Evolutionary conservation across 805 yeast species (phyloP).

Genomic region (Saturnispora hagleri): DNA sequence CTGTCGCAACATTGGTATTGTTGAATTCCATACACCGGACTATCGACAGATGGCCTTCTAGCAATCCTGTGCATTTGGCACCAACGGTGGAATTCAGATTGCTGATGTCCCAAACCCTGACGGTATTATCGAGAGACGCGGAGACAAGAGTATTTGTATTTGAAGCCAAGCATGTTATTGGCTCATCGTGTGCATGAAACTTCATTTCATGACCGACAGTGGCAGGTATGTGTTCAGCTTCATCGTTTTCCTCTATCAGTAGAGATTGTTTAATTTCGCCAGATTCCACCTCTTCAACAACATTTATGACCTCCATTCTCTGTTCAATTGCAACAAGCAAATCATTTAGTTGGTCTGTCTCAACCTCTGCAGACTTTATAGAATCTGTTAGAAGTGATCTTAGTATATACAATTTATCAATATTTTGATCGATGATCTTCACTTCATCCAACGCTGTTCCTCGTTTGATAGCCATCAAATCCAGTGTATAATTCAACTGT

Average conservation of each 20-base stretch:
- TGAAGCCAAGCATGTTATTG: constrained; percentile 53
- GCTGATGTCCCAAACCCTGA: constrained; percentile 74
- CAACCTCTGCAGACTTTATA: constrained; percentile 51
- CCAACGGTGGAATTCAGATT: constrained; percentile 26
- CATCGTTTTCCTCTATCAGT: constrained; percentile 17
- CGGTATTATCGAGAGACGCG: constrained; percentile 68
- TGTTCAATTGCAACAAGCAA: constrained; percentile 35
- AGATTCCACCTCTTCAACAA: constrained; percentile 22
- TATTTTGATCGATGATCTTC: constrained; percentile 49
- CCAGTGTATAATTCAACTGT: constrained; percentile 36
- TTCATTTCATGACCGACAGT: constrained; percentile 35
- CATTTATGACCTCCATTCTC: constrained; percentile 35
- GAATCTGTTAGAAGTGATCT: constrained; percentile 48
- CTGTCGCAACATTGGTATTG: constrained; percentile 37
- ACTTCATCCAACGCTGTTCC: constrained; percentile 58
- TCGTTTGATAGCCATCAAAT: constrained; percentile 52
- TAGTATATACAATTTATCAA: constrained; percentile 40
- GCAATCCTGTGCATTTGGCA: constrained; percentile 38
- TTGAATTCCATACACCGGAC: constrained; percentile 54
- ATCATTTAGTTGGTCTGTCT: constrained; percentile 47
- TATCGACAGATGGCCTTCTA: constrained; percentile 53
- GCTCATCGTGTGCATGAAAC: constrained; percentile 46
- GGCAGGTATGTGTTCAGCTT: constrained; percentile 2
- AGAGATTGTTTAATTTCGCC: constrained; percentile 32
- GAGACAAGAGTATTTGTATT: constrained; percentile 72